Conservation (phyloP, 805 yeast genomes). For the Saccharomycopsis javanensis region DNA sequence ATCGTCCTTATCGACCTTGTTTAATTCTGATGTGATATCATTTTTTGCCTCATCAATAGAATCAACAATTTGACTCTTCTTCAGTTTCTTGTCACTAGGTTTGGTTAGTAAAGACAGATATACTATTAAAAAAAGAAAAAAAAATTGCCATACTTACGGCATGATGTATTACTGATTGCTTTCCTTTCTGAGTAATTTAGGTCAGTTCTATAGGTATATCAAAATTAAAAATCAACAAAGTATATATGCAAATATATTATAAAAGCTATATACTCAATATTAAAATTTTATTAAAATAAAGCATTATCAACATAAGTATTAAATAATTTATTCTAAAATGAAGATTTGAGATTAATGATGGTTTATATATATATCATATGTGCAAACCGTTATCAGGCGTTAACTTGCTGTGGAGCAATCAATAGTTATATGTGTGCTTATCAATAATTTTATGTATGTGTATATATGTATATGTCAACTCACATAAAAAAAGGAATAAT, state of each 20-base stretch:
- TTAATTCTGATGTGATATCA: slow-evolving; percentile 26
- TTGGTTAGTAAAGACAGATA: slow-evolving; percentile 6
- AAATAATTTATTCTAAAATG: too few species aligned
- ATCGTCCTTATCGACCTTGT: slow-evolving; percentile 27
- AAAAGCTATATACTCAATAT: too few species aligned
- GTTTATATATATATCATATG: not conserved
- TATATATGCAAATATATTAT: too few species aligned
- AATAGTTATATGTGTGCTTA: too few species aligned
- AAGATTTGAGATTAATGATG: not conserved
- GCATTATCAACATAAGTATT: too few species aligned
- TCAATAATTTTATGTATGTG: too few species aligned
- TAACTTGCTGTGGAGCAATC: not conserved
- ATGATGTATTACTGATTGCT: not conserved
- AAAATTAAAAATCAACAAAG: too few species aligned
- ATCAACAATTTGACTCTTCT: slow-evolving; percentile 8
- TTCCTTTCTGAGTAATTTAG: too few species aligned
- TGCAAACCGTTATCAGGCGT: too few species aligned
- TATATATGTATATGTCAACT: too few species aligned
- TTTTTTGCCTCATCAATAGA: slow-evolving; percentile 21
- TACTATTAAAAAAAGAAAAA: not conserved
- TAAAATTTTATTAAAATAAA: too few species aligned
- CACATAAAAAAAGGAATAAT: not conserved
- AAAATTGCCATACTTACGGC: not conserved
- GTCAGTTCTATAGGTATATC: not conserved
- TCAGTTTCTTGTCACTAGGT: slow-evolving; percentile 11